These are phyloP conservation scores for Coniferiporia weirii DNA, from an alignment of 1,284 basidiomycete genomes.

Conservation along the genomic window DNA sequence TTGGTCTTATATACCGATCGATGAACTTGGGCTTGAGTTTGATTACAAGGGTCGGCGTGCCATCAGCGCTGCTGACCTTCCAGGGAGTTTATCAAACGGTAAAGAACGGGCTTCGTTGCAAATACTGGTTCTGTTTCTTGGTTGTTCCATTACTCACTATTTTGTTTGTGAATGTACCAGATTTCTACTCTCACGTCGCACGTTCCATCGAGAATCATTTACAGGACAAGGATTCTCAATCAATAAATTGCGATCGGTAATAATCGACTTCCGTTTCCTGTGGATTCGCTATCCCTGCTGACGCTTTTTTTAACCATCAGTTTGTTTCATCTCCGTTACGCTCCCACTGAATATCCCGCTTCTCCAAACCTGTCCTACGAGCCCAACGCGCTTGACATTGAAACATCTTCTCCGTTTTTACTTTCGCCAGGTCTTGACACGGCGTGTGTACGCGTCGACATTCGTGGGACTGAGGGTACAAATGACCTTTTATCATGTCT, in stretches of 20 bases:
- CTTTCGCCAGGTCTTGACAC: conserved; percentile 28
- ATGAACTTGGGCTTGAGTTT: conserved; percentile 24
- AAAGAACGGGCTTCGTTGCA: conserved; percentile 1
- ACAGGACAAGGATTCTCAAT: neutral
- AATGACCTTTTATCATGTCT: conserved; percentile 60
- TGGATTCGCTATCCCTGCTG: neutral
- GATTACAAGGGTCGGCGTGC: conserved; percentile 35
- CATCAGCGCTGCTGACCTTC: conserved; percentile 28
- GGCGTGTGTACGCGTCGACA: conserved; percentile 37
- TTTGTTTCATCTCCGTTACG: conserved; percentile 17
- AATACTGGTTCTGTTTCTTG: conserved; percentile 2
- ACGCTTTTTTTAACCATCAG: neutral
- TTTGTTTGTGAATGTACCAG: conserved; percentile 22
- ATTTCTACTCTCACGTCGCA: conserved; percentile 25
- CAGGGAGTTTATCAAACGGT: conserved; percentile 39
- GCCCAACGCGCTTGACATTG: conserved; percentile 6
- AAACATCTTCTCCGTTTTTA: neutral
- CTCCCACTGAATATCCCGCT: neutral
- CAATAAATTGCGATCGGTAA: conserved; percentile 4
- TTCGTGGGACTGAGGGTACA: conserved; percentile 31
- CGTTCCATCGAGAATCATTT: conserved; percentile 8
- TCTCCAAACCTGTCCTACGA: neutral
- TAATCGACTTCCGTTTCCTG: neutral
- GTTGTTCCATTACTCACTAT: neutral
- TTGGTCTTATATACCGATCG: conserved; percentile 37